Percentiles rank a stretch among this genome's conserved stretches.
Conservation (phyloP, 305 asterid genomes). For the Solanum hybrid region DNA sequence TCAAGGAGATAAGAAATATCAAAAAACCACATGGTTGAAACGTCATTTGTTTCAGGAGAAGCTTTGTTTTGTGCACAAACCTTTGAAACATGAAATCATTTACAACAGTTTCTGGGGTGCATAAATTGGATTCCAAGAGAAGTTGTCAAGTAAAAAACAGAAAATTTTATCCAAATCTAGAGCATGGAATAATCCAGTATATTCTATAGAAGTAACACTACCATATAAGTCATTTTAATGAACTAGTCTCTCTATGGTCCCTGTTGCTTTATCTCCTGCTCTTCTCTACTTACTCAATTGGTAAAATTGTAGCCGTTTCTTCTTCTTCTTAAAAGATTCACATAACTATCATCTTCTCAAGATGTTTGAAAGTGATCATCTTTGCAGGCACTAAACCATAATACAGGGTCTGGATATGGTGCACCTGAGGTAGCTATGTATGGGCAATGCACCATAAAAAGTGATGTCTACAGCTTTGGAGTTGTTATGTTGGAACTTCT, state of each 20-base stretch:
- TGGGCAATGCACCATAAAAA: conserved; percentile 17
- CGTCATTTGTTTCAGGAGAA: not conserved
- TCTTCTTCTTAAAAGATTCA: not conserved
- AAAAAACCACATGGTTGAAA: not conserved
- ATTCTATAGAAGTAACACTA: not conserved
- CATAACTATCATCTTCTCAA: not conserved
- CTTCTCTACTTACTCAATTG: not conserved
- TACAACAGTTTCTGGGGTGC: not conserved
- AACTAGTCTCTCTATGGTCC: not conserved
- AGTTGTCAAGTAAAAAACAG: not conserved
- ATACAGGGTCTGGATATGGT: conserved; percentile 13
- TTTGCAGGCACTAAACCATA: conserved; percentile 21
- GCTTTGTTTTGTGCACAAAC: not conserved
- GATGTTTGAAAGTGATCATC: not conserved
- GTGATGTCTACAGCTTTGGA: conserved; percentile 32
- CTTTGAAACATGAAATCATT: not conserved
- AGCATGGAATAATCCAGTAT: not conserved
- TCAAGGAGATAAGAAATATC: not conserved
- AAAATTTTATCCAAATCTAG: not conserved
- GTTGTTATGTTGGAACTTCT: conserved; percentile 42
- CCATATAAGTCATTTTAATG: not conserved
- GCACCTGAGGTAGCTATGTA: conserved; percentile 20
- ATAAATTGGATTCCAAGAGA: not conserved
- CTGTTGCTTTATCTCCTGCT: not conserved
- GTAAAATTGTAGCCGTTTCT: not conserved